A percentile compares a stretch with the other conserved stretches of the same genome.
Evolutionary conservation across 73 alveolate species (phyloP).

Genomic region (Paramecium tetraurelia): DNA sequence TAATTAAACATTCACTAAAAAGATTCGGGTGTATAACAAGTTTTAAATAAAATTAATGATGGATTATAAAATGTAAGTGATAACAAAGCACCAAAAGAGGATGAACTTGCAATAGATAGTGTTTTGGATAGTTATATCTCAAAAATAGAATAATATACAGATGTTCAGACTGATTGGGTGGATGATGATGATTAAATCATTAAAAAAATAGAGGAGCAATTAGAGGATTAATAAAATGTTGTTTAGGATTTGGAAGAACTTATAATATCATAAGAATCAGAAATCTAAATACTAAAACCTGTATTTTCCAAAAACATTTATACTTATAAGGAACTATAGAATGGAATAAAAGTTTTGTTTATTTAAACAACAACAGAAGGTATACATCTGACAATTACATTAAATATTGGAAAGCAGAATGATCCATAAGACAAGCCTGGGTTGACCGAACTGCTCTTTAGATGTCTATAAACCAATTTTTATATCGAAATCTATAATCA

Average conservation of each 20-base stretch:
- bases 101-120: neutral
- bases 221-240: neutral
- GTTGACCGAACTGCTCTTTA: neutral
- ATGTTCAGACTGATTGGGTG: neutral
- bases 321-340: neutral
- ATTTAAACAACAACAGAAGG: neutral
- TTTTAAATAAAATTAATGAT: neutral
- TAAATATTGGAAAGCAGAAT: neutral
- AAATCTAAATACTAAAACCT: neutral
- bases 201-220: neutral
- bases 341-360: neutral
- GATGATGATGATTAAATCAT: neutral
- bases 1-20: neutral
- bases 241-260: conserved; percentile 7
- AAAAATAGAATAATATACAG: conserved; percentile 9
- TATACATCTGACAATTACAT: neutral
- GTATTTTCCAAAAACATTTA: neutral
- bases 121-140: conserved; percentile 2
- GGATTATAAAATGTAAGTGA: neutral
- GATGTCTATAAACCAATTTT: neutral
- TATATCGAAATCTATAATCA: neutral
- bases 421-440: neutral
- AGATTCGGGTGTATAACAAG: neutral
- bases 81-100: neutral
- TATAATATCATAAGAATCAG: neutral